Percentiles rank a stretch among this genome's conserved stretches.
Evolutionary conservation across 2,329 filamentous ascomycete genomes (phyloP).

Genomic region (Stagonosporopsis chrysanthemi): DNA sequence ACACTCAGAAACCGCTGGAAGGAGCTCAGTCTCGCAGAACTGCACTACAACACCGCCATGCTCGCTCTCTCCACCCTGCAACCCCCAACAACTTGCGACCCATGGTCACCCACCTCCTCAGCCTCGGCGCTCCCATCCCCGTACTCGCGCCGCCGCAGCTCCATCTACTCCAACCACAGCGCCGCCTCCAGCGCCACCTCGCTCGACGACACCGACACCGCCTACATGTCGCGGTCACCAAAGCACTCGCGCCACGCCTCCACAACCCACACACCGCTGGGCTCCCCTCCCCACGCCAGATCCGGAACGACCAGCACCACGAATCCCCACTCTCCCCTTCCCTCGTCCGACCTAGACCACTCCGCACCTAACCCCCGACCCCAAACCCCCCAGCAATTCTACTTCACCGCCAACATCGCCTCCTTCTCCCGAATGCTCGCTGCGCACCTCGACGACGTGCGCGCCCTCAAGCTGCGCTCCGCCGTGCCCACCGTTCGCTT

Average conservation of each 20-base stretch:
- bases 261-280: neutral
- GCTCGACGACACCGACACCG: conserved; percentile 17
- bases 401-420: conserved; percentile 36
- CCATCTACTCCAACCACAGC: conserved; percentile 17
- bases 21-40: conserved; percentile 45
- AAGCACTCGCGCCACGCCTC: neutral
- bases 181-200: conserved; percentile 36
- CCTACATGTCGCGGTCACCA: conserved; percentile 13
- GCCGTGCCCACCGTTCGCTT: conserved; percentile 22
- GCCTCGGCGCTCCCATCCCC: conserved; percentile 4
- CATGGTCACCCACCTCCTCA: conserved; percentile 9
- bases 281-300: neutral
- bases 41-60: conserved; percentile 45
- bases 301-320: too few species aligned
- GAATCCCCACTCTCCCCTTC: too few species aligned
- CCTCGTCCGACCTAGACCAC: neutral
- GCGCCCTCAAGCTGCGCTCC: conserved; percentile 29
- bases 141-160: conserved; percentile 5
- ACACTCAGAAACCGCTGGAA: conserved; percentile 39
- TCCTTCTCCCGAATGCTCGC: conserved; percentile 40
- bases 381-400: conserved; percentile 23
- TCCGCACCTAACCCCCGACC: conserved; percentile 5
- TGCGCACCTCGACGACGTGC: conserved; percentile 38
- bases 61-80: conserved; percentile 1
- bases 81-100: neutral